Evolutionary conservation across 148 eudicot species (phyloP).

Genomic region (Fagopyrum esculentum): DNA sequence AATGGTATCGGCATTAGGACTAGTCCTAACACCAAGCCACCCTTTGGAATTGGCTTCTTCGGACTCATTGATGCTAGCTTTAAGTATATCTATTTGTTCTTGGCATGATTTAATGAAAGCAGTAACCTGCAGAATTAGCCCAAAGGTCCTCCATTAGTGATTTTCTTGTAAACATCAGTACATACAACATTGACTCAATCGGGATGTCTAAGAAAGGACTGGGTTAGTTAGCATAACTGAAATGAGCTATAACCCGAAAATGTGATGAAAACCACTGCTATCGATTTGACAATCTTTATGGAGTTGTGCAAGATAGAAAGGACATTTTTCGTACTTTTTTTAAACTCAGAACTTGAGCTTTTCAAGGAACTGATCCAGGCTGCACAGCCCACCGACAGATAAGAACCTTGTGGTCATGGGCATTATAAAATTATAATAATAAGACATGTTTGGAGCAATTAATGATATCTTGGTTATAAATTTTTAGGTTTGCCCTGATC

Average conservation of each 20-base stretch:
- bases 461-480: neutral
- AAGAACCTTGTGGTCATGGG: neutral
- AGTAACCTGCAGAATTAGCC: conserved; percentile 55
- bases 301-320: neutral
- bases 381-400: neutral
- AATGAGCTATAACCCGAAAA: neutral
- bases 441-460: neutral
- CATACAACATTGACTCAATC: neutral
- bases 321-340: neutral
- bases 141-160: neutral
- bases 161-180: neutral
- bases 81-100: conserved; percentile 82
- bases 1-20: conserved; percentile 74
- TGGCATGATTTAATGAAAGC: conserved; percentile 78
- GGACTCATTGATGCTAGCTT: conserved; percentile 46
- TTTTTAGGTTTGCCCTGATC: neutral
- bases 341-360: neutral
- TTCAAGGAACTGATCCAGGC: neutral
- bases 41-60: conserved; percentile 80
- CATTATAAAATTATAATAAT: neutral
- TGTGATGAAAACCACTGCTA: neutral
- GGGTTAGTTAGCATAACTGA: neutral
- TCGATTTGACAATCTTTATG: neutral
- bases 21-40: conserved; percentile 72
- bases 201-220: neutral